These are phyloP conservation scores for Brassica carinata DNA, from an alignment of 345 rosid species.

Conservation along the genomic window DNA sequence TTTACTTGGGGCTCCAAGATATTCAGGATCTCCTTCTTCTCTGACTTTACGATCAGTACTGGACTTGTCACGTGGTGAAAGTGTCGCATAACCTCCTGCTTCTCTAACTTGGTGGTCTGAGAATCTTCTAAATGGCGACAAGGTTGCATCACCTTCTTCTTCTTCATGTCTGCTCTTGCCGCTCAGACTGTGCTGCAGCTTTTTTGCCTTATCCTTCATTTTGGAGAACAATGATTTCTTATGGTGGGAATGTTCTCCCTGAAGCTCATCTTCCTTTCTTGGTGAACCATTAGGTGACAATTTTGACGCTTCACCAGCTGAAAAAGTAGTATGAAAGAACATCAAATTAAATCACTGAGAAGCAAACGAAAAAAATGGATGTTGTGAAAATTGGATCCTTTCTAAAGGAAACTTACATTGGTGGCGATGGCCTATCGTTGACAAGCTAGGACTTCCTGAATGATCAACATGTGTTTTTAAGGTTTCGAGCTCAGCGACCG, in stretches of 20 bases:
- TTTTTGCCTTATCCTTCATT: no score
- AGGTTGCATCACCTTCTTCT: constrained; percentile 48
- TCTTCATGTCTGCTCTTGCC: no score
- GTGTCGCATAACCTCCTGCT: constrained; percentile 41
- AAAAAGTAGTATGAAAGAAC: not conserved
- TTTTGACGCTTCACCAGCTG: constrained; percentile 48
- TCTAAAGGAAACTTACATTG: constrained; percentile 46
- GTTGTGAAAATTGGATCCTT: not conserved
- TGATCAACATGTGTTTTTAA: constrained; percentile 41
- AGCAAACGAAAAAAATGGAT: not conserved
- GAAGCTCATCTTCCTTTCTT: not conserved
- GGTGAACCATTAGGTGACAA: constrained; percentile 44
- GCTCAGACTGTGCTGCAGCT: no score
- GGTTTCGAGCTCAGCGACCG: constrained; percentile 39
- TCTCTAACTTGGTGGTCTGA: constrained; percentile 47
- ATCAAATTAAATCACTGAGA: not conserved
- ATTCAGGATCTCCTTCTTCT: constrained; percentile 59
- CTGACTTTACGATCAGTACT: constrained; percentile 38
- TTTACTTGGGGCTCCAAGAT: constrained; percentile 77
- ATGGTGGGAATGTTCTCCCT: no score
- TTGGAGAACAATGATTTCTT: no score
- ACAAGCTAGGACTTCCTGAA: constrained; percentile 39
- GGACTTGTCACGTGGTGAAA: constrained; percentile 51
- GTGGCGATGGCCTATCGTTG: constrained; percentile 49
- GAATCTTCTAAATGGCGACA: constrained; percentile 50